Conservation (phyloP, 495 filamentous ascomycete genomes). For the Xylaria grammica region DNA sequence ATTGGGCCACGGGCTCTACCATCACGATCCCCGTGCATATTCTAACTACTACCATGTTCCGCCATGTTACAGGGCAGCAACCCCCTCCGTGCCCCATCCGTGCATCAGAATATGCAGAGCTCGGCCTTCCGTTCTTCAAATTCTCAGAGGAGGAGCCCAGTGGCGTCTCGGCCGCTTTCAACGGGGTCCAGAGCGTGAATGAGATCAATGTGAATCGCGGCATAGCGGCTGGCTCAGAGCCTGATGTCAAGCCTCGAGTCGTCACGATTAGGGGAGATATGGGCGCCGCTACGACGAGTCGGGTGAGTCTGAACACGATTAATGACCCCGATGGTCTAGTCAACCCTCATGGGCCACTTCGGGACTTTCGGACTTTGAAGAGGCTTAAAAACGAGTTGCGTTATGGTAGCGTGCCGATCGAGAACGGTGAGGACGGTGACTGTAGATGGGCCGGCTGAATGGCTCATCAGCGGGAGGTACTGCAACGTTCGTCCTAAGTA, state of each 20-base stretch:
- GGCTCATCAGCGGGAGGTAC: too few species aligned
- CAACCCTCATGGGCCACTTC: constrained; percentile 21
- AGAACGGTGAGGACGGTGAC: too few species aligned
- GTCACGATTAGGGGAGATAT: constrained; percentile 4
- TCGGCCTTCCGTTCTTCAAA: constrained; percentile 44
- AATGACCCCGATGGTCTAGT: constrained; percentile 21
- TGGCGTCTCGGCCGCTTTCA: constrained; percentile 25
- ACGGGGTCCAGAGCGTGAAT: constrained; percentile 29
- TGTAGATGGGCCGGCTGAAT: too few species aligned
- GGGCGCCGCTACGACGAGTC: neutral
- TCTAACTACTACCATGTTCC: constrained; percentile 41
- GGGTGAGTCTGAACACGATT: constrained; percentile 7
- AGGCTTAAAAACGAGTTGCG: constrained; percentile 24
- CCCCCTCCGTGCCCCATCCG: constrained; percentile 44
- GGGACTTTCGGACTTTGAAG: constrained; percentile 16
- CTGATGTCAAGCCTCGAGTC: constrained; percentile 6
- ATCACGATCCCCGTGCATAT: constrained; percentile 50
- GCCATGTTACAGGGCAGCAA: constrained; percentile 38
- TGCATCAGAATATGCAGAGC: constrained; percentile 37
- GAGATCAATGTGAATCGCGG: constrained; percentile 27
- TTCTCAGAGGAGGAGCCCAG: constrained; percentile 39
- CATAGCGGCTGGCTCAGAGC: constrained; percentile 6
- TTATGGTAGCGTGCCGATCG: too few species aligned
- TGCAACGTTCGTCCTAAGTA: too few species aligned
- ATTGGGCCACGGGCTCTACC: constrained; percentile 41